Conservation (phyloP, 164 flowering plant species). For the Vitis rotundifolia region DNA sequence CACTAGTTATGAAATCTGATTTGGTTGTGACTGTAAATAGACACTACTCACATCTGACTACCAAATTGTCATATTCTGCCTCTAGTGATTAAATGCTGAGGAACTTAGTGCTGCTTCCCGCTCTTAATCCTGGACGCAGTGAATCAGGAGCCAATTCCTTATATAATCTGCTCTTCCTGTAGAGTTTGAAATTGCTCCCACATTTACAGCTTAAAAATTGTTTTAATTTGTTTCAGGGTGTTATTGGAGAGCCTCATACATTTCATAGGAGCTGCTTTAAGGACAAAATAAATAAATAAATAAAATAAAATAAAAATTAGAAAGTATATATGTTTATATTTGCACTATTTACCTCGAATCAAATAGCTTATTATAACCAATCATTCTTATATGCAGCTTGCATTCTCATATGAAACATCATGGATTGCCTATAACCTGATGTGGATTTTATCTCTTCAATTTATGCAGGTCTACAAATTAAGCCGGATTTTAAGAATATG, state of each 20-base stretch:
- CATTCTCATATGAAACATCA: not conserved
- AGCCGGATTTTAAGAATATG: slow-evolving; percentile 66
- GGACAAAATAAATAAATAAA: no score
- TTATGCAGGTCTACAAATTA: slow-evolving; percentile 69
- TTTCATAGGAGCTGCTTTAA: no score
- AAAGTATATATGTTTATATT: no score
- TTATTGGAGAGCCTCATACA: not conserved
- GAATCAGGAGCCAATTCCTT: no score
- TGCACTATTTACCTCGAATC: not conserved
- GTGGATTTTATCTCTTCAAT: not conserved
- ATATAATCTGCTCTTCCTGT: no score
- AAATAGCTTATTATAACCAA: not conserved
- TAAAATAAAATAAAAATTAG: no score
- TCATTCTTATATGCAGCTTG: not conserved
- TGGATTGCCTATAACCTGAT: not conserved
- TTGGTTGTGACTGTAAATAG: no score
- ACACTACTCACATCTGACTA: no score
- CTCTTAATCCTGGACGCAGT: no score
- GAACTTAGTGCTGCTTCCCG: no score
- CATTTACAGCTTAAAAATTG: not conserved
- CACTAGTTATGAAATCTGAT: no score
- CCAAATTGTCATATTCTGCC: no score
- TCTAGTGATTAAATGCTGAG: not conserved
- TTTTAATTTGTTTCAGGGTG: not conserved
- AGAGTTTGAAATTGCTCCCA: not conserved